Base-by-base conservation (phyloP, 106 monocot genomes). In the Triglochin maritima region DNA sequence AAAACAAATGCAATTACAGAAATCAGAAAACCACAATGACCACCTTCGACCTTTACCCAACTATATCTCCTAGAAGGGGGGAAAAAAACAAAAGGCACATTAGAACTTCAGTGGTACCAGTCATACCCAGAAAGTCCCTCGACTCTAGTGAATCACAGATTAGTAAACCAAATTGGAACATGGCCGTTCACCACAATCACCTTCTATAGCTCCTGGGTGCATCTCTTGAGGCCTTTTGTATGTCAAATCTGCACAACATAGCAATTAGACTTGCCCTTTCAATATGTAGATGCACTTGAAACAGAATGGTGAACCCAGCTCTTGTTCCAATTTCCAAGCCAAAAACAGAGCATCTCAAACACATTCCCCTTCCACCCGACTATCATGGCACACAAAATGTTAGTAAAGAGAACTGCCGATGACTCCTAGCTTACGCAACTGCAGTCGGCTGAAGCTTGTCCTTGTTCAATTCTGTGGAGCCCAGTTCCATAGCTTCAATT, bases 401-500 rank as follows among this genome's bases (percentile, higher is more conserved):
- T 29, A 14, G 12, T 49, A 49, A 14, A 47, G 15, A 7, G 17
- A 17, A 29, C 1, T 29, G 29, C 29, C 29, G 29, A 1, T 1
- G 42, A 1, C 15, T 42, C 7, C 42, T 29, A 29, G 29, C 15
- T 64, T 49, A 64, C 4, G 16, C 62, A 4, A 6, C 41, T 6
- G 17, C 16, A 29, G 57, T 17, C 3, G 44, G 7, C 11, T 53
- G 47, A 62, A 13, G 6, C 11, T 7, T 52, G 17, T 49, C 66
- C 59, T 59, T 60, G 0, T 6, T 17, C 69, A 65, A 10, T 4
- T 46, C 46, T 10, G 57, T 45, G 49, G 61, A 47, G 7, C 60
- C 70, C 60, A 72, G 44, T 4, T 72, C 69, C 15, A 72, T 11
- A 5, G 66, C 66, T 11, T 64, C 59, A 10, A 71, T 65, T 44